These are phyloP conservation scores for Silybum marianum DNA, from an alignment of 129 eudicot genomes.

Conservation along the genomic window DNA sequence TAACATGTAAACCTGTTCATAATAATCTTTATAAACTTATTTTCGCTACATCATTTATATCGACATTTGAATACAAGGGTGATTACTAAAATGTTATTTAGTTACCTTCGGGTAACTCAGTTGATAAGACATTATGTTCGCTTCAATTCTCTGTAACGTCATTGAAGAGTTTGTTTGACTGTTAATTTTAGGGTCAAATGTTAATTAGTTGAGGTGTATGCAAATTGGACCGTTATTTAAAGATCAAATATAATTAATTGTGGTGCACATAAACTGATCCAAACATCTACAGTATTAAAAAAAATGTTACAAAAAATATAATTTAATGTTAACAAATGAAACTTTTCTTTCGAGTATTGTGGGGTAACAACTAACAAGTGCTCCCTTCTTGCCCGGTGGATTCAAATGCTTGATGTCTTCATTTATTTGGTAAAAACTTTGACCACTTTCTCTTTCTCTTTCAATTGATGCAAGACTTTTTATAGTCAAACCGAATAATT, in stretches of 20 bases:
- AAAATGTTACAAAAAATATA: neutral
- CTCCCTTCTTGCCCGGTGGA: conserved; percentile 23
- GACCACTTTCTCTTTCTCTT: conserved; percentile 12
- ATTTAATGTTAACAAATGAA: neutral
- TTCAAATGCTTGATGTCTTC: conserved; percentile 15
- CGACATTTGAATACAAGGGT: no score
- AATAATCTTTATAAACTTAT: no score
- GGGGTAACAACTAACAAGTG: conserved; percentile 11
- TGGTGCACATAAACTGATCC: neutral
- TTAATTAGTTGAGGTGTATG: neutral
- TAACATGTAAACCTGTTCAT: neutral
- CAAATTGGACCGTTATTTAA: no score
- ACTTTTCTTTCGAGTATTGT: neutral
- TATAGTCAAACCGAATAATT: neutral
- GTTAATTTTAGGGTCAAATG: neutral
- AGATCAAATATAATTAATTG: neutral
- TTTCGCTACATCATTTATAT: no score
- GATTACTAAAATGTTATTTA: neutral
- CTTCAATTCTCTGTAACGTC: neutral
- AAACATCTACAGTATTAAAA: neutral
- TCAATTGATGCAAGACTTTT: neutral
- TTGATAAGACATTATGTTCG: neutral
- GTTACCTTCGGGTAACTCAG: neutral
- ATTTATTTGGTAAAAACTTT: conserved; percentile 17
- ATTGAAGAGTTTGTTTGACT: neutral